Conservation (phyloP, 495 filamentous ascomycete genomes). For the Chaetomium tenue region DNA sequence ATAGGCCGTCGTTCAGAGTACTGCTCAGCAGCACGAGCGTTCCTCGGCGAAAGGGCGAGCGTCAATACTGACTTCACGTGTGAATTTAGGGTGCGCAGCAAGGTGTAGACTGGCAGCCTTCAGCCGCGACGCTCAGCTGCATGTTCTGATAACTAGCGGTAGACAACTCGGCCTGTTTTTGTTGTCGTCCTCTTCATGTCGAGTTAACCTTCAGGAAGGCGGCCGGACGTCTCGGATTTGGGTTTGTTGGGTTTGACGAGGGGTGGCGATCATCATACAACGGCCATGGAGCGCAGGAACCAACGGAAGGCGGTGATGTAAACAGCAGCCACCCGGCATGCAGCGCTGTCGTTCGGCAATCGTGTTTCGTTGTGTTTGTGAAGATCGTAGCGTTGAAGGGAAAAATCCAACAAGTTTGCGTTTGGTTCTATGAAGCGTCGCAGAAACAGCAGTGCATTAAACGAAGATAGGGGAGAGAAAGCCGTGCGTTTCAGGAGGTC, state of each 20-base stretch:
- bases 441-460: neutral
- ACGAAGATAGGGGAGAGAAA: neutral
- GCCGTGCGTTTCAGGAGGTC: conserved; percentile 21
- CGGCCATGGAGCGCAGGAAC: neutral
- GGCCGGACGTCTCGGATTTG: neutral
- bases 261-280: conserved; percentile 1
- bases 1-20: neutral
- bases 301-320: neutral
- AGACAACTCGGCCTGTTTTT: neutral
- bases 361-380: neutral
- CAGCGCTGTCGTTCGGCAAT: neutral
- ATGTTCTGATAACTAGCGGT: neutral
- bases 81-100: no score
- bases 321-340: no score
- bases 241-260: neutral
- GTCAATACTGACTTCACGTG: neutral
- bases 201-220: neutral
- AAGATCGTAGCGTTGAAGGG: neutral
- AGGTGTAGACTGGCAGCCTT: neutral
- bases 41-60: neutral
- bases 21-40: neutral
- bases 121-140: neutral
- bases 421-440: neutral
- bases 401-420: neutral
- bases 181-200: neutral